Conservation (phyloP, 345 rosid genomes). For the Populus ilicifolia region DNA sequence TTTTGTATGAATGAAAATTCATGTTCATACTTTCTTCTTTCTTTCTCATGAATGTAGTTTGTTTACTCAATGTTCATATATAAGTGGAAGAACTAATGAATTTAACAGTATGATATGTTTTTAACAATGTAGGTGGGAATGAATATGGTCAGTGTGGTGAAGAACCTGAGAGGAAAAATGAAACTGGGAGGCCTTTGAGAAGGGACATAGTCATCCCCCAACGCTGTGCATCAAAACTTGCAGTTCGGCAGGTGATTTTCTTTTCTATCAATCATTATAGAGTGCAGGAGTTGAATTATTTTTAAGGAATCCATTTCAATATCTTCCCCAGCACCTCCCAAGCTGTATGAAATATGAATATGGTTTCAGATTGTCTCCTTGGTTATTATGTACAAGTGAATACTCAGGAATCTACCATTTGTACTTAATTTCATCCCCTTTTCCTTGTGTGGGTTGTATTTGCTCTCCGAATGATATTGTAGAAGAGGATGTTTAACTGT, state of each 20-base stretch:
- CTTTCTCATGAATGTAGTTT: not conserved
- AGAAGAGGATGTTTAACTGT: not conserved
- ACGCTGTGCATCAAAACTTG: slow-evolving; percentile 85
- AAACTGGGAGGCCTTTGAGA: slow-evolving; percentile 67
- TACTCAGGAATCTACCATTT: not conserved
- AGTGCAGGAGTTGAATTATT: not conserved
- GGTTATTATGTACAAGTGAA: not conserved
- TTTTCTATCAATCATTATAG: not conserved
- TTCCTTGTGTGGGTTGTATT: not conserved
- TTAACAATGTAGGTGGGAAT: slow-evolving; percentile 65
- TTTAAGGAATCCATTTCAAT: not conserved
- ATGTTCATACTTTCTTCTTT: not conserved
- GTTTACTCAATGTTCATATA: not conserved
- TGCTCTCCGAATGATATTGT: not conserved
- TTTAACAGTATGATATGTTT: slow-evolving; percentile 4
- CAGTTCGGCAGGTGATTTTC: slow-evolving; percentile 73
- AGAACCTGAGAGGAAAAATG: slow-evolving; percentile 88
- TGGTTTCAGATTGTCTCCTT: not conserved
- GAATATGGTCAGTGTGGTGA: slow-evolving; percentile 99
- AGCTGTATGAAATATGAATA: not conserved
- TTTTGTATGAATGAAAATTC: not conserved
- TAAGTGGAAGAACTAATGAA: not conserved
- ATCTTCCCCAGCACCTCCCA: not conserved
- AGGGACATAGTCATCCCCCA: slow-evolving; percentile 92
- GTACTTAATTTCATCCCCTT: not conserved